A percentile compares a stretch with the other conserved stretches of the same genome.
These are phyloP conservation scores for Phytophthora pluvialis DNA, from an alignment of 352 stramenopile genomes.

Conservation along the genomic window DNA sequence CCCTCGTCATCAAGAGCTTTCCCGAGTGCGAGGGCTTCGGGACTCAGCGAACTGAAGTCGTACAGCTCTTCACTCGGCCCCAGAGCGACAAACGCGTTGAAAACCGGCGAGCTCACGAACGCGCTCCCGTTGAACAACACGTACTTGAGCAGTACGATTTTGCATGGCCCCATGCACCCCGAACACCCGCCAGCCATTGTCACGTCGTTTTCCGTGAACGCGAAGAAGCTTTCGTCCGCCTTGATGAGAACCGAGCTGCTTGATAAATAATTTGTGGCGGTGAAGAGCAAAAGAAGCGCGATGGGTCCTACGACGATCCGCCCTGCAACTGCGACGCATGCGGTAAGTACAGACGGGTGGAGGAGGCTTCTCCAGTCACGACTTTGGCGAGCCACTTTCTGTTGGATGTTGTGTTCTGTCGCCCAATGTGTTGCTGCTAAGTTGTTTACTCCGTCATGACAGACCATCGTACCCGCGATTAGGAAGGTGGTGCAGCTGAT, in stretches of 20 bases:
- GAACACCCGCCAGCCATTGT: conserved; percentile 17
- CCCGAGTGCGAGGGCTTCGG: conserved; percentile 18
- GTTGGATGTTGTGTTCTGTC: conserved; percentile 10
- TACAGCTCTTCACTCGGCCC: conserved; percentile 13
- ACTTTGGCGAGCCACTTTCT: background rate
- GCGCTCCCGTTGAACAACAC: conserved; percentile 15
- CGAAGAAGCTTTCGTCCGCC: conserved; percentile 14
- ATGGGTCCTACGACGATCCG: conserved; percentile 10
- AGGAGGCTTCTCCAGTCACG: background rate
- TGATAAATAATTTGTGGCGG: conserved; percentile 2
- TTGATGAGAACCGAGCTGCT: conserved; percentile 12
- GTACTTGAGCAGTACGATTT: conserved; percentile 31
- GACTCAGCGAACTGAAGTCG: conserved; percentile 28
- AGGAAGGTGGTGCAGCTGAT: background rate
- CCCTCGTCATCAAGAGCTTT: conserved; percentile 23
- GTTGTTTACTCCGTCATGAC: background rate
- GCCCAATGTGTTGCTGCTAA: conserved; percentile 3
- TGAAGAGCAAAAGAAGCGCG: conserved; percentile 14
- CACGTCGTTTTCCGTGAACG: conserved; percentile 23
- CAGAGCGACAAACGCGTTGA: conserved; percentile 15
- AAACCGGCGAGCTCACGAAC: conserved; percentile 19
- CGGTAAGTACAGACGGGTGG: conserved; percentile 10
- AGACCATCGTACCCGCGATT: background rate
- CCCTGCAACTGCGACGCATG: conserved; percentile 13
- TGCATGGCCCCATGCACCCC: conserved; percentile 16